Conservation (phyloP, 768 basidiomycete genomes). For the Tylopilus subfusipes region DNA sequence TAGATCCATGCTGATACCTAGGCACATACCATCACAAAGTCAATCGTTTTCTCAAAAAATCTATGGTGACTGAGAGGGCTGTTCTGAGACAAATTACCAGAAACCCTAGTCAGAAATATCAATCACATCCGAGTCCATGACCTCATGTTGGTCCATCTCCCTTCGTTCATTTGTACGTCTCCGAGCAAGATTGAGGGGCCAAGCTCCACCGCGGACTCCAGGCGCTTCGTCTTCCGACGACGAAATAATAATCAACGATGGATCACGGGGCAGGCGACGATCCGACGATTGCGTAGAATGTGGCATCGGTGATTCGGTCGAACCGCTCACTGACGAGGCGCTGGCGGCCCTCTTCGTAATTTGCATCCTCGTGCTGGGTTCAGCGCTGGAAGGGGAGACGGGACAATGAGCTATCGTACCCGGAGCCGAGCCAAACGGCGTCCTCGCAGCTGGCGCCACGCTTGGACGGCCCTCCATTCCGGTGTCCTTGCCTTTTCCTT, state of each 20-base stretch:
- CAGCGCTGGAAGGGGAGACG: conserved; percentile 9
- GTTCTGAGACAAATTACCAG: neutral
- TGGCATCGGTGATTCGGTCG: conserved; percentile 11
- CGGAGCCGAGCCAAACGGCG: conserved; percentile 5
- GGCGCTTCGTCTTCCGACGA: conserved; percentile 19
- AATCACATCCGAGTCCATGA: conserved; percentile 46
- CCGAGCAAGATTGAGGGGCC: conserved; percentile 3
- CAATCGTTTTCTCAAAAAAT: too few relatives aligned
- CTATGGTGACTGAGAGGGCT: neutral
- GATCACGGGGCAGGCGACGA: conserved; percentile 16
- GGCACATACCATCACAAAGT: too few relatives aligned
- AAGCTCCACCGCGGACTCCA: neutral
- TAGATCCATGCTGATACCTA: too few relatives aligned
- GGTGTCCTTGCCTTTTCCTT: conserved; percentile 17
- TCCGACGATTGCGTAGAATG: conserved; percentile 17
- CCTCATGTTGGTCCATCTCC: conserved; percentile 35
- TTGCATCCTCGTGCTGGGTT: conserved; percentile 15
- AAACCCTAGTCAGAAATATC: conserved; percentile 42
- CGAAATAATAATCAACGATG: conserved; percentile 22
- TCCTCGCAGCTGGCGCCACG: conserved; percentile 2
- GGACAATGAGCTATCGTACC: conserved; percentile 14
- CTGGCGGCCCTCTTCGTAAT: conserved; percentile 6
- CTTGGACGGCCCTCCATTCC: neutral
- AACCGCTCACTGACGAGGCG: conserved; percentile 14
- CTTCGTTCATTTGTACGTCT: conserved; percentile 5